A percentile compares a stretch with the other conserved stretches of the same genome.
These are phyloP conservation scores for Stipa capillata DNA, from an alignment of 176 grass and related monocot species.

Conservation along the genomic window DNA sequence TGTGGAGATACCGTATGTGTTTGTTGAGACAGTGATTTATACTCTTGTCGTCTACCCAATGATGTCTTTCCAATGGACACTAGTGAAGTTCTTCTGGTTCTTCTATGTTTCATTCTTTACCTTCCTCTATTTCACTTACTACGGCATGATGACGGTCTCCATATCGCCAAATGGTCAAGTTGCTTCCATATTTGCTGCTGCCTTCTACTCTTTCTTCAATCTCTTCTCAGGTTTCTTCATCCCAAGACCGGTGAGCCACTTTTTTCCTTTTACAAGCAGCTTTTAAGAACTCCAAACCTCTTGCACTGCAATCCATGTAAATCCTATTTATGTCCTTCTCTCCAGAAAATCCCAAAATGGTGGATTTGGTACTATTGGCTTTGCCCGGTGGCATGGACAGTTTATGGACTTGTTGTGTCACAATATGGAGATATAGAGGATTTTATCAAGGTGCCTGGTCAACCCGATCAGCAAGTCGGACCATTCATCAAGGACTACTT, in stretches of 20 bases:
- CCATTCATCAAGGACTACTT: slow-evolving; percentile 51
- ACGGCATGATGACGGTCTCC: slow-evolving; percentile 66
- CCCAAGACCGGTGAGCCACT: slow-evolving; percentile 44
- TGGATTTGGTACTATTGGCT: slow-evolving; percentile 88
- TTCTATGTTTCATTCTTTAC: slow-evolving; percentile 57
- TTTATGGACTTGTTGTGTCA: slow-evolving; percentile 70
- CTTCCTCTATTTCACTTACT: slow-evolving; percentile 75
- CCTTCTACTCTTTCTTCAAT: slow-evolving; percentile 58
- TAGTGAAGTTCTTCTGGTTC: slow-evolving; percentile 75
- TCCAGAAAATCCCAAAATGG: slow-evolving; percentile 77
- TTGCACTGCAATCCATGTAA: background rate
- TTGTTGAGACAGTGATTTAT: slow-evolving; percentile 42
- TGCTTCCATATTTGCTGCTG: slow-evolving; percentile 51
- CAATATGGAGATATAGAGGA: slow-evolving; percentile 70
- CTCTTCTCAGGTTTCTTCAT: slow-evolving; percentile 77
- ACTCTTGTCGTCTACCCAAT: slow-evolving; percentile 47
- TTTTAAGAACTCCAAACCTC: background rate
- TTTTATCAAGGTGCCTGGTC: slow-evolving; percentile 37
- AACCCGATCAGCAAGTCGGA: slow-evolving; percentile 15
- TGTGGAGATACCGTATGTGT: slow-evolving; percentile 73
- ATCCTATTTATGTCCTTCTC: background rate
- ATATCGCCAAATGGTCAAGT: slow-evolving; percentile 51
- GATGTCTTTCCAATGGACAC: slow-evolving; percentile 64
- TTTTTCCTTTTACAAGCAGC: background rate
- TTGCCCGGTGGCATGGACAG: slow-evolving; percentile 61